phyloP scores from a whole-genome alignment of 2,329 filamentous ascomycete genomes.

The Talaromyces sp. region DNA sequence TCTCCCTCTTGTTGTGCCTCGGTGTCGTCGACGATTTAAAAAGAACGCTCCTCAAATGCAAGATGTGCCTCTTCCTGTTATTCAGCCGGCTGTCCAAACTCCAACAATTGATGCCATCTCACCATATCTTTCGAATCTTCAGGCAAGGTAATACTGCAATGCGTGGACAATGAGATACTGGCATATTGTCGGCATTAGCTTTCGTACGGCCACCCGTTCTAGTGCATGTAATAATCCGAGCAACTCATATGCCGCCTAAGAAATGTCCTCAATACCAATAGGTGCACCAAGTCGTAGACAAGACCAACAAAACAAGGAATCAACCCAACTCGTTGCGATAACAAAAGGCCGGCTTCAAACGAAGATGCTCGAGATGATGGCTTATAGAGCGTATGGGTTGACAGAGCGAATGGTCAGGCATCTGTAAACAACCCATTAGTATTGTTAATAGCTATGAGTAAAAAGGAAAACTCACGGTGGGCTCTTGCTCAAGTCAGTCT shows the following conservation, averaged over 20 bases:
- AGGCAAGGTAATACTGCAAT: neutral
- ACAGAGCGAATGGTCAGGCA: conserved; percentile 51
- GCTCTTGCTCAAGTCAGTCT: conserved; percentile 97
- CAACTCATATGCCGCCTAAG: neutral
- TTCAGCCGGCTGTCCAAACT: conserved; percentile 15
- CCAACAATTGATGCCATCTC: conserved; percentile 8
- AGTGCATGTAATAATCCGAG: neutral
- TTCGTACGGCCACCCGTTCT: neutral
- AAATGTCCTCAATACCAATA: neutral
- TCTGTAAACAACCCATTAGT: conserved; percentile 31
- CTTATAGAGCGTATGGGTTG: conserved; percentile 49
- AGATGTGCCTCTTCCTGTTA: neutral
- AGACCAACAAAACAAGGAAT: neutral
- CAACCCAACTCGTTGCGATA: neutral
- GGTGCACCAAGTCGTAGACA: neutral
- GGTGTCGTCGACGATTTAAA: conserved; percentile 8
- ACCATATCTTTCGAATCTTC: neutral
- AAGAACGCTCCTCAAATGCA: conserved; percentile 17
- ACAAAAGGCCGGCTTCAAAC: neutral
- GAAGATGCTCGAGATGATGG: neutral
- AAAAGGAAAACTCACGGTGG: conserved; percentile 74
- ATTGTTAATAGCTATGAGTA: conserved; percentile 1
- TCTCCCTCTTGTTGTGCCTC: conserved; percentile 6
- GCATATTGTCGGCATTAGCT: neutral
- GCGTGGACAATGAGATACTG: neutral